Conservation (phyloP, 148 eudicot genomes). For the Persicaria tinctoria region DNA sequence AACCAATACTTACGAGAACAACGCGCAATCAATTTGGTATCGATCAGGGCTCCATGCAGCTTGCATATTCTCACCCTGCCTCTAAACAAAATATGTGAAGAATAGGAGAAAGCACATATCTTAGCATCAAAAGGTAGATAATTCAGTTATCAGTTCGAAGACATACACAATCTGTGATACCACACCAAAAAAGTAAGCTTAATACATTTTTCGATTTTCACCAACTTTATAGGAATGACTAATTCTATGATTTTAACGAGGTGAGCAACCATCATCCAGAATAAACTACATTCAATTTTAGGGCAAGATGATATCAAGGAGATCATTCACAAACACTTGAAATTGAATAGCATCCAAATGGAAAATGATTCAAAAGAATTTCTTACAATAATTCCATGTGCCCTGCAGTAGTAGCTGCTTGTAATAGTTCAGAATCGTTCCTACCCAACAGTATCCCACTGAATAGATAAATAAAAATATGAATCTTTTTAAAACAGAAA, state of each 20-base stretch:
- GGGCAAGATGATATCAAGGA: background rate
- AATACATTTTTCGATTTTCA: background rate
- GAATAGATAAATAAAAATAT: slow-evolving; percentile 18
- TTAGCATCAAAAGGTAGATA: too few species aligned
- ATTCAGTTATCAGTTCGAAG: too few species aligned
- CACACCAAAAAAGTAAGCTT: background rate
- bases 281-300: background rate
- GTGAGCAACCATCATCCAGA: background rate
- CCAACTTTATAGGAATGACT: background rate
- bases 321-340: background rate
- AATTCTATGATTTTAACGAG: background rate
- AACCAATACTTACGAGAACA: too few species aligned
- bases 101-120: too few species aligned
- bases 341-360: slow-evolving; percentile 5
- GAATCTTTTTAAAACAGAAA: too few species aligned
- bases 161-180: slow-evolving; percentile 70
- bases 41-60: too few species aligned
- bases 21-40: too few species aligned
- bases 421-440: slow-evolving; percentile 95
- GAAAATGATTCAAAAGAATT: background rate
- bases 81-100: too few species aligned
- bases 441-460: slow-evolving; percentile 99
- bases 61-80: too few species aligned
- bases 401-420: slow-evolving; percentile 96
- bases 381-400: slow-evolving; percentile 94